phyloP scores from a whole-genome alignment of 768 basidiomycete species.

The Tricholoma sp. region DNA sequence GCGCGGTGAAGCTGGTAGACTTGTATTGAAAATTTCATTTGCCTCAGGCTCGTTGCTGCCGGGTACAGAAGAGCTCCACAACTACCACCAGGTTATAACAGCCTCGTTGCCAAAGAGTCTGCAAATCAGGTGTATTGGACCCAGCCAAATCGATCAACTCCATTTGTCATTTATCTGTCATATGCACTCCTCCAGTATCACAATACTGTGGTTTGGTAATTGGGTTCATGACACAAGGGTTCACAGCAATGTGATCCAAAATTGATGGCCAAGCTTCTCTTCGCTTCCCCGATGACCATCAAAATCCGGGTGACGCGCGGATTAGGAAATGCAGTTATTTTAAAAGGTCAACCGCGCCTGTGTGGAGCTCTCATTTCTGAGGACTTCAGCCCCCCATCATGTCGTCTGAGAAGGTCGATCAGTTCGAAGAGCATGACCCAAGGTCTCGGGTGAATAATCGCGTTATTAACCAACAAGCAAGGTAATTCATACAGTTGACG shows the following conservation, averaged over 20 bases:
- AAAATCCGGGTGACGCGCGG: not conserved
- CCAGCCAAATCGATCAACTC: not conserved
- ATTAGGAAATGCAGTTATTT: slow-evolving; percentile 2
- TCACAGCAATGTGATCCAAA: not conserved
- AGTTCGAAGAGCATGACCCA: slow-evolving; percentile 10
- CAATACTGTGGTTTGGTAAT: not conserved
- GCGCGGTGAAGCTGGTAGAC: too few relatives aligned
- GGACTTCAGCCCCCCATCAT: slow-evolving; percentile 17
- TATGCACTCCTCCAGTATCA: not conserved
- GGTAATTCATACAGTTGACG: slow-evolving; percentile 18
- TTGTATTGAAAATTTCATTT: too few relatives aligned
- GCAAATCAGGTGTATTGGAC: too few relatives aligned
- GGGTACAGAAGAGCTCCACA: too few relatives aligned
- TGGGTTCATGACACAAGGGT: not conserved
- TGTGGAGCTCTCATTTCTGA: slow-evolving; percentile 6
- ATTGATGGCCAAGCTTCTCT: not conserved
- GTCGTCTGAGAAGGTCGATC: slow-evolving; percentile 20
- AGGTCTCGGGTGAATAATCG: slow-evolving; percentile 23
- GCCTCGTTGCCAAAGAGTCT: too few relatives aligned
- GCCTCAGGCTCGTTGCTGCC: too few relatives aligned
- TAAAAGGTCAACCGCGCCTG: slow-evolving; percentile 2
- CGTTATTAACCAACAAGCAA: slow-evolving; percentile 38
- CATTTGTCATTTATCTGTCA: too few relatives aligned
- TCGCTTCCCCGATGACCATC: not conserved
- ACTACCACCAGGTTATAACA: too few relatives aligned